Evolutionary conservation across 345 rosid species (phyloP).

Genomic region (Draba incana): DNA sequence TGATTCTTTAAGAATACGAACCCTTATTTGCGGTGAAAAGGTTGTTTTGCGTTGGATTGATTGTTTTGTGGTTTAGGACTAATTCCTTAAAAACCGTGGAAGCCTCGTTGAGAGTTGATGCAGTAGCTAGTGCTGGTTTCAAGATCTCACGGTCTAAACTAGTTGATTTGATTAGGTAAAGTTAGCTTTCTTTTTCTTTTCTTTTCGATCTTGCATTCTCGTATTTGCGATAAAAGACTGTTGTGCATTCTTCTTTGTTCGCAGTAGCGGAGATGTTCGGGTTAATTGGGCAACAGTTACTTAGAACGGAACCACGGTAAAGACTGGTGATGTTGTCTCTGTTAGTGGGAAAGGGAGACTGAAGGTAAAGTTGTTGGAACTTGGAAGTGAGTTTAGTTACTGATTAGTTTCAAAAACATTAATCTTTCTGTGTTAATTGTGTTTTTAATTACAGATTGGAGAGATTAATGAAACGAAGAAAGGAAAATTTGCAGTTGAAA

Average conservation of each 20-base stretch:
- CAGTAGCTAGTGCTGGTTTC: conserved; percentile 97
- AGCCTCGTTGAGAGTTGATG: conserved; percentile 91
- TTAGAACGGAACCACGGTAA: conserved; percentile 71
- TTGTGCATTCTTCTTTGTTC: background rate
- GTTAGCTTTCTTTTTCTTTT: background rate
- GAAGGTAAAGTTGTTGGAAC: conserved; percentile 50
- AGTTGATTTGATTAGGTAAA: conserved; percentile 76
- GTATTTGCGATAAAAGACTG: background rate
- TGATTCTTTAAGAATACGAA: background rate
- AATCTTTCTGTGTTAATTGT: background rate
- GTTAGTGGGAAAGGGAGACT: conserved; percentile 89
- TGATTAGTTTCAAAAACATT: conserved; percentile 12
- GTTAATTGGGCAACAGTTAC: conserved; percentile 80
- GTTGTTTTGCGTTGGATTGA: background rate
- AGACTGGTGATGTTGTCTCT: conserved; percentile 83
- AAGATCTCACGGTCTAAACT: conserved; percentile 88
- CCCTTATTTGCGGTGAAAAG: background rate
- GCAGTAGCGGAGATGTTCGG: conserved; percentile 76
- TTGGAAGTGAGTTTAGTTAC: background rate
- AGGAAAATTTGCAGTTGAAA: conserved; percentile 81
- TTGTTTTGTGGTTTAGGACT: conserved; percentile 54
- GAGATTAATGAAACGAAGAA: conserved; percentile 76
- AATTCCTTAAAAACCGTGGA: conserved; percentile 75
- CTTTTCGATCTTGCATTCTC: conserved; percentile 2
- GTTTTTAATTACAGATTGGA: conserved; percentile 56